Percentiles rank a stretch among this genome's conserved stretches.
phyloP scores from a whole-genome alignment of 1,284 basidiomycete species.

The Sanguinoderma infundibulare region DNA sequence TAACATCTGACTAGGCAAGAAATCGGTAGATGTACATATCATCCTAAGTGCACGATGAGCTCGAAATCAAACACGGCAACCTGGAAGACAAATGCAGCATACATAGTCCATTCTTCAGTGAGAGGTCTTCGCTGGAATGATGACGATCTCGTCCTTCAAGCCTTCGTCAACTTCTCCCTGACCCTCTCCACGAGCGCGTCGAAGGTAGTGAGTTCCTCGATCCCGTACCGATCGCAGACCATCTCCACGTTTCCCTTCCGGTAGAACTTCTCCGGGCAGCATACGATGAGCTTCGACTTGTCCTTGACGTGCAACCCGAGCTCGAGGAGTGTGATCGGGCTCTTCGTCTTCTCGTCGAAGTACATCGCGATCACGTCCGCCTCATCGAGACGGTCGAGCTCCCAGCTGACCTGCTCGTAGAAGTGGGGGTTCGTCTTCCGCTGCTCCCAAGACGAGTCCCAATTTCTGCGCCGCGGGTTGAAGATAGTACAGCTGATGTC shows the following conservation, averaged over 20 bases:
- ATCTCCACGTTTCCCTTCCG: slow-evolving; percentile 10
- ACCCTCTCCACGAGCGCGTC: neutral
- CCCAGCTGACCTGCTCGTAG: slow-evolving; percentile 8
- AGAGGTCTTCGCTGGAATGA: no score
- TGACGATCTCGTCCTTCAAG: no score
- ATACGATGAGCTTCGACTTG: slow-evolving; percentile 5
- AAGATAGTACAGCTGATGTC: slow-evolving; percentile 6
- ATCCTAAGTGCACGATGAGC: no score
- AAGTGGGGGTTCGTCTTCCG: slow-evolving; percentile 3
- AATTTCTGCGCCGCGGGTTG: slow-evolving; percentile 9
- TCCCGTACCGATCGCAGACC: neutral
- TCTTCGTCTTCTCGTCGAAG: slow-evolving; percentile 1
- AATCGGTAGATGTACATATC: no score
- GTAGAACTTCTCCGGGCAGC: slow-evolving; percentile 4
- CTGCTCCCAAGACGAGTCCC: slow-evolving; percentile 5
- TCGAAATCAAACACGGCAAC: no score
- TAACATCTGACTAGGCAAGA: no score
- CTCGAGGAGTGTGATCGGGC: slow-evolving; percentile 13
- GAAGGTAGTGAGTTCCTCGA: neutral
- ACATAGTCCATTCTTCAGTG: no score
- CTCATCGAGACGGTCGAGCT: slow-evolving; percentile 2
- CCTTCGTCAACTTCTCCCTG: neutral
- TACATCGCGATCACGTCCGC: slow-evolving; percentile 12
- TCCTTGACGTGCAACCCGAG: slow-evolving; percentile 4
- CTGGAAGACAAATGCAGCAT: no score